phyloP scores from a whole-genome alignment of 345 rosid species.

The Salix dunnii region DNA sequence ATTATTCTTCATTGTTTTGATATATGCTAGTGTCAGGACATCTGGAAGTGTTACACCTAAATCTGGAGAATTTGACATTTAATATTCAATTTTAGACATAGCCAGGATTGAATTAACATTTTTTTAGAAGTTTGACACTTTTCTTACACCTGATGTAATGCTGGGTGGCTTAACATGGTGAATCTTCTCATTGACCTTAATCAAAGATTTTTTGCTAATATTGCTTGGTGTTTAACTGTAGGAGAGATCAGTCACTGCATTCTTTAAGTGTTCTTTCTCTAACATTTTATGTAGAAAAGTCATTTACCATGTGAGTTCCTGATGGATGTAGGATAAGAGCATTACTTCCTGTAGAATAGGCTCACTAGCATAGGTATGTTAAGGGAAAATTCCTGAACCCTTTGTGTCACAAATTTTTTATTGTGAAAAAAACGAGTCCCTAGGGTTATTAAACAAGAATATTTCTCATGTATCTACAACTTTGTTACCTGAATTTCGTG shows the following conservation, averaged over 20 bases:
- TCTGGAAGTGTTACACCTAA: background rate
- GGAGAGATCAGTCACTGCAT: background rate
- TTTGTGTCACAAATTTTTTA: background rate
- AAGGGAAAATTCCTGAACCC: background rate
- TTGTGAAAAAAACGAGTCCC: background rate
- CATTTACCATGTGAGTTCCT: background rate
- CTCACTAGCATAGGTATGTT: background rate
- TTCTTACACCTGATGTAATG: background rate
- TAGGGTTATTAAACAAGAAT: background rate
- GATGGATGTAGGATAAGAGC: background rate
- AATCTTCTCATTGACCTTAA: background rate
- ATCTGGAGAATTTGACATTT: background rate
- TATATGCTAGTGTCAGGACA: no score
- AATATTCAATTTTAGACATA: background rate
- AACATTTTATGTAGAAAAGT: background rate
- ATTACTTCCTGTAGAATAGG: background rate
- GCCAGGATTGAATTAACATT: background rate
- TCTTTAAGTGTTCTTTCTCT: background rate
- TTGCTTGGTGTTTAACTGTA: background rate
- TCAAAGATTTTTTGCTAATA: background rate
- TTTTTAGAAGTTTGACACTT: background rate
- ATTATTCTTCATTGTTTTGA: no score
- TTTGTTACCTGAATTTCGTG: background rate
- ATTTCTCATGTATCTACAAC: background rate
- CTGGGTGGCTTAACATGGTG: background rate